Base-by-base conservation (phyloP, 345 rosid genomes). In the Populus pruinosa region DNA sequence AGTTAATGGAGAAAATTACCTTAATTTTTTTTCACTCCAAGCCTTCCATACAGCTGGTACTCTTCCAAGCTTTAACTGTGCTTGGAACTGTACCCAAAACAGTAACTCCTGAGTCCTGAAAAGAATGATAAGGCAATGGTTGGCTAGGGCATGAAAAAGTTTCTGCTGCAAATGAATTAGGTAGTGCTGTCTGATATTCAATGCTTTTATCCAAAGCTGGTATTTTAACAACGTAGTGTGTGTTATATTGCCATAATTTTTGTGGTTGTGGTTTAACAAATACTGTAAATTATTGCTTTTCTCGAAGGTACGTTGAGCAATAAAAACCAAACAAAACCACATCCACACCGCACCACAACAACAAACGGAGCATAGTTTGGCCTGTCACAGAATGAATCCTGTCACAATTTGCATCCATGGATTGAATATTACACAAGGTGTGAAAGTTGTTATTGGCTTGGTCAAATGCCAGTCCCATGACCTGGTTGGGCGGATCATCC, bases 81-180 rank as follows among this genome's bases (percentile, higher is more conserved):
- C 97, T 93, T 9, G 98, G 98, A 85, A 93, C 94, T 8, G 98
- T 92, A 73, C 98, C 98, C 83, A 95, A 85, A 84, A 86, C 12
- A 25, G 93, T 92, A 78, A 93, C 98, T 80, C 94, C 92, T 7
- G 97, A 94, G 85, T 90, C 98, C 99, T 93, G 84, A 82, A 82
- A 39, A 80, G 44, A 73, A 73, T 38, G 17, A 75, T 44, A 78
- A 39, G 50, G 65, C 36, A 41, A 35, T 3, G n/a, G 10, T 38
- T 59, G 10, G 10, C 16, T 33, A 50, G n/a, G 11, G 43, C 10
- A 59, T 41, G 27, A 0, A 14, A 53, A 59, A 29, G 35, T 39
- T 73, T 59, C 47, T n/a, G 41, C 70, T 38, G 59, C 12, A 77
- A 55, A 59, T 12, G 44, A 38, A n/a, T 41, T 27, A 50, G 27